phyloP scores from a whole-genome alignment of 495 filamentous ascomycete species.

The Cudoniella acicularis region DNA sequence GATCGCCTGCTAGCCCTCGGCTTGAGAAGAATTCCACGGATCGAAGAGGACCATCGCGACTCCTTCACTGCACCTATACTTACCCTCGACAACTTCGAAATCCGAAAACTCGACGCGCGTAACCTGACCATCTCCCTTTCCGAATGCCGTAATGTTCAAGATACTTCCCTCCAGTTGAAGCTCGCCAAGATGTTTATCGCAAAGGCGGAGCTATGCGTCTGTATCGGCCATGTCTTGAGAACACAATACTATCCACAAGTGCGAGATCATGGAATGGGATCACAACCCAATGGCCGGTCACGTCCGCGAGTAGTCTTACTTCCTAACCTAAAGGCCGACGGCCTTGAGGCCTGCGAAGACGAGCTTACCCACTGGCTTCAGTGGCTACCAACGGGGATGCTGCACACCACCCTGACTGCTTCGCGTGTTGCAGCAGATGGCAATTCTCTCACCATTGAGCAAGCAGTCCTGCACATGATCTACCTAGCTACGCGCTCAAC shows the following conservation, averaged over 20 bases:
- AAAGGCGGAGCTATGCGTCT: conserved; percentile 77
- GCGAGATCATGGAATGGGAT: conserved; percentile 56
- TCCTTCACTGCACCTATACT: conserved; percentile 64
- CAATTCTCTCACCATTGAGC: conserved; percentile 58
- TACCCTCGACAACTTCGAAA: conserved; percentile 72
- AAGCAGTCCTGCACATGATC: conserved; percentile 78
- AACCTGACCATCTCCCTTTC: neutral
- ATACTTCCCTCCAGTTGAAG: conserved; percentile 47
- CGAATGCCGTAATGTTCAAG: neutral
- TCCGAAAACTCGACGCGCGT: neutral
- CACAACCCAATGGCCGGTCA: conserved; percentile 35
- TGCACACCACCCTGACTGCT: conserved; percentile 40
- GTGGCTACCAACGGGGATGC: conserved; percentile 61
- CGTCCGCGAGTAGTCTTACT: conserved; percentile 37
- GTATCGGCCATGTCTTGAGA: conserved; percentile 74
- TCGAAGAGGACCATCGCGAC: conserved; percentile 82
- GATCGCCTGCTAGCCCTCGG: conserved; percentile 85
- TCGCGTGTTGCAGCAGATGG: conserved; percentile 7
- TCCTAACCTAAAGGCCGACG: conserved; percentile 49
- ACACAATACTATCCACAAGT: conserved; percentile 80
- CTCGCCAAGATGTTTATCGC: conserved; percentile 81
- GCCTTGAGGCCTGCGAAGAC: conserved; percentile 65
- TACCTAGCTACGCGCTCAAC: conserved; percentile 80
- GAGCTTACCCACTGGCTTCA: conserved; percentile 67
- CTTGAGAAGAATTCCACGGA: conserved; percentile 80